Evolutionary conservation across 2,329 filamentous ascomycete genomes (phyloP).

Genomic region (Paraconiothyrium brasiliense): DNA sequence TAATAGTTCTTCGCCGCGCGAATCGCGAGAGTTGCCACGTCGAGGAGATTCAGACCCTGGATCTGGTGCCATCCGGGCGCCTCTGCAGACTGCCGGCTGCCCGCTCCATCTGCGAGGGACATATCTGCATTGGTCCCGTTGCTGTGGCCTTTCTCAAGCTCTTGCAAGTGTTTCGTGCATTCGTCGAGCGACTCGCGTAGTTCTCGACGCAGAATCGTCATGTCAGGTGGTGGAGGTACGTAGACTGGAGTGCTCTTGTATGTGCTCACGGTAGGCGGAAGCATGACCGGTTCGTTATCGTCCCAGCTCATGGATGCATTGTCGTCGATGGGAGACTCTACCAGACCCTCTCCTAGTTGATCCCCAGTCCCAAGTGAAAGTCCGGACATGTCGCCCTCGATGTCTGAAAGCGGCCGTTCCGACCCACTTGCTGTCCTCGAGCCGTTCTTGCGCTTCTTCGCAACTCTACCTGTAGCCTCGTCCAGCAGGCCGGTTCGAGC

Average conservation of each 20-base stretch:
- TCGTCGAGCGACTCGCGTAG: slow-evolving; percentile 74
- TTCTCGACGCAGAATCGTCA: slow-evolving; percentile 77
- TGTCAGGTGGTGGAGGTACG: slow-evolving; percentile 83
- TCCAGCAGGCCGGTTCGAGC: slow-evolving; percentile 92
- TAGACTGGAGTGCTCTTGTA: slow-evolving; percentile 87
- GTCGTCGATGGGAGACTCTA: slow-evolving; percentile 65
- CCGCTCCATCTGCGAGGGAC: slow-evolving; percentile 20
- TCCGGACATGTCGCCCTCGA: slow-evolving; percentile 38
- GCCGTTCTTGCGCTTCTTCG: slow-evolving; percentile 69
- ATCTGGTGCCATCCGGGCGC: slow-evolving; percentile 81
- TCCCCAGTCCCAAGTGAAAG: slow-evolving; percentile 38
- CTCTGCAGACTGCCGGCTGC: slow-evolving; percentile 34
- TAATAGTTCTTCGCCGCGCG: slow-evolving; percentile 96
- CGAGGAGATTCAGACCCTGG: slow-evolving; percentile 90
- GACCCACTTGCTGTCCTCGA: slow-evolving; percentile 45
- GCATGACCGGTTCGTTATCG: slow-evolving; percentile 77
- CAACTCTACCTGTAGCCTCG: slow-evolving; percentile 87
- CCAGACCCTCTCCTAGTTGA: slow-evolving; percentile 50
- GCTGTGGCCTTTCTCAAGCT: slow-evolving; percentile 58
- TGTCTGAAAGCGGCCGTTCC: slow-evolving; percentile 37
- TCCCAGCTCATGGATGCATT: slow-evolving; percentile 60
- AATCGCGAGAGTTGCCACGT: slow-evolving; percentile 94
- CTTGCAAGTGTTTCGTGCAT: slow-evolving; percentile 72
- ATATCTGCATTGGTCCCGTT: slow-evolving; percentile 10
- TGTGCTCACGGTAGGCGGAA: slow-evolving; percentile 96